Conservation (phyloP, 129 eudicot genomes). For the Artemisia annua region DNA sequence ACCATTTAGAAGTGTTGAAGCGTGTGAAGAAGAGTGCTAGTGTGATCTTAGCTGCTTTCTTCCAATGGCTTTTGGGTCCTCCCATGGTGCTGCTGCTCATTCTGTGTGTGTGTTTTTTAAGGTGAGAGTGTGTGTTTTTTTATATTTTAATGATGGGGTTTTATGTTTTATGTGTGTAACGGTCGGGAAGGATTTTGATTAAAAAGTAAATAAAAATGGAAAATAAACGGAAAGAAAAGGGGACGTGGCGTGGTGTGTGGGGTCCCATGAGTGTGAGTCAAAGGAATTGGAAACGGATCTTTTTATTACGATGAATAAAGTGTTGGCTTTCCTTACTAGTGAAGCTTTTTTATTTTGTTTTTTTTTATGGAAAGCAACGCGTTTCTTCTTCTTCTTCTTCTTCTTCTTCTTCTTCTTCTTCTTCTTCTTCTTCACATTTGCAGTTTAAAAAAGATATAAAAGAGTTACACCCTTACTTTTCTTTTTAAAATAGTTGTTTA, state of each 20-base stretch:
- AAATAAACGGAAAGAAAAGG: neutral
- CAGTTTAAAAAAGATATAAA: no score
- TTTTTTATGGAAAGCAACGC: no score
- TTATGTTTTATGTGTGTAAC: conserved; percentile 33
- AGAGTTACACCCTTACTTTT: no score
- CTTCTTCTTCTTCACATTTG: no score
- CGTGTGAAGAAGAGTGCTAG: conserved; percentile 51
- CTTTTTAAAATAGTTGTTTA: no score
- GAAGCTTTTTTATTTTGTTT: neutral
- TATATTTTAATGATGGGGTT: neutral
- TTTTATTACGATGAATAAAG: neutral
- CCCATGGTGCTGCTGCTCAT: conserved; percentile 49
- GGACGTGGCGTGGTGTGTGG: conserved; percentile 27
- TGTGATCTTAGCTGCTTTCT: conserved; percentile 55
- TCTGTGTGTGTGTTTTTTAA: conserved; percentile 9
- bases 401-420: no score
- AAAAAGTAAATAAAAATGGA: neutral
- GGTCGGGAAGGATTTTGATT: conserved; percentile 42
- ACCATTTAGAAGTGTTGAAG: conserved; percentile 97
- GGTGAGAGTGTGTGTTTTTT: conserved; percentile 18
- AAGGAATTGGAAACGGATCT: conserved; percentile 21
- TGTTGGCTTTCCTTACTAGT: neutral
- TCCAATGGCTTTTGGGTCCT: conserved; percentile 54
- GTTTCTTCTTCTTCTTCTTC: no score
- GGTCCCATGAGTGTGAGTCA: neutral